phyloP scores from a whole-genome alignment of 257 asterid genomes.

The Echites panduratus region DNA sequence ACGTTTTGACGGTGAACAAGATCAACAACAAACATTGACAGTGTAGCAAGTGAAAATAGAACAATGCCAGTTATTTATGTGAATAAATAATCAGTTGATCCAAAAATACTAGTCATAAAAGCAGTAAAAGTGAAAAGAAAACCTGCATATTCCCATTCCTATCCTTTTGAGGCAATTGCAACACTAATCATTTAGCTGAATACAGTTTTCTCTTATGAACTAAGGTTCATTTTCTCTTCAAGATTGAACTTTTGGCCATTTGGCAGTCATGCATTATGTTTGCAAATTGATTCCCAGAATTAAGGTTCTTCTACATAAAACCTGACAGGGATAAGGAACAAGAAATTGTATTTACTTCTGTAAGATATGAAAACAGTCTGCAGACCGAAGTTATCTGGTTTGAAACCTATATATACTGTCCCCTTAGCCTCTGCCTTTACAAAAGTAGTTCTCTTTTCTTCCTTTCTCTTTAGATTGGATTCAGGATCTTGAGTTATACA shows the following conservation, averaged over 20 bases:
- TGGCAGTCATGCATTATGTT: background rate
- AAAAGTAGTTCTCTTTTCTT: background rate
- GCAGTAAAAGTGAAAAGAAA: too few relatives aligned
- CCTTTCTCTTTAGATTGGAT: background rate
- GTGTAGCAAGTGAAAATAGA: too few relatives aligned
- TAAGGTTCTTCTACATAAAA: background rate
- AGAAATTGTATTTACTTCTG: background rate
- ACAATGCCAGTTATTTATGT: too few relatives aligned
- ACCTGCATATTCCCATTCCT: too few relatives aligned
- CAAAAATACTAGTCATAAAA: too few relatives aligned
- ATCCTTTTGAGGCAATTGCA: too few relatives aligned
- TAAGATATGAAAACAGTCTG: background rate
- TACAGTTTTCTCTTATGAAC: too few relatives aligned
- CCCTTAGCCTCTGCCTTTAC: background rate
- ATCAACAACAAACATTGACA: too few relatives aligned
- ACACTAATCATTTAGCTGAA: too few relatives aligned
- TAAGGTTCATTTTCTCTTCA: too few relatives aligned
- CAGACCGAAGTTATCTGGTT: background rate
- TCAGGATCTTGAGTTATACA: background rate
- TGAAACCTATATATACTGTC: constrained; percentile 3
- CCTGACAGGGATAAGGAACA: background rate
- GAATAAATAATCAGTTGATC: too few relatives aligned
- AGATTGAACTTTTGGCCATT: background rate
- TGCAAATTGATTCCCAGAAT: background rate
- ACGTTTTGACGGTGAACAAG: too few relatives aligned